phyloP scores from a whole-genome alignment of 225 moss, liverwort and hornwort species.

The Sphagnum tenellum region DNA sequence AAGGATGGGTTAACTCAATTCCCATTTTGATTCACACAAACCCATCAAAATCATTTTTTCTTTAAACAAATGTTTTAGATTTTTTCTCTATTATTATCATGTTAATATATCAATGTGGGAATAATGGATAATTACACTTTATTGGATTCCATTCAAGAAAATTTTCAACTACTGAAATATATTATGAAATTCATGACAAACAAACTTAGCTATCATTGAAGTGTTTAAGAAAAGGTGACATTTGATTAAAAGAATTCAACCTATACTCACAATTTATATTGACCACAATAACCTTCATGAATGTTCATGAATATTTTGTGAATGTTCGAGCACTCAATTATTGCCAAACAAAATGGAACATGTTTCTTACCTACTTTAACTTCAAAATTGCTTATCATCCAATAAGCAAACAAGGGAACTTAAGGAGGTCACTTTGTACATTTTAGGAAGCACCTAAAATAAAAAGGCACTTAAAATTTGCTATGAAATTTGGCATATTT shows the following conservation, averaged over 20 bases:
- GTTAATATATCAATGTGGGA: not conserved
- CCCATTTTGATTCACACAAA: not conserved
- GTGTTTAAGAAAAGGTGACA: not conserved
- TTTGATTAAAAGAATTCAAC: not conserved
- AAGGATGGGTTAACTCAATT: not conserved
- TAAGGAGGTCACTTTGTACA: too few species aligned
- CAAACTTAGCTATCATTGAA: constrained; percentile 4
- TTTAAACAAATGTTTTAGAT: too few species aligned
- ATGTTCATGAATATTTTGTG: not conserved
- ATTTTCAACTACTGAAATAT: not conserved
- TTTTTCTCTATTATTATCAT: too few species aligned
- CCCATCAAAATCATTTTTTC: too few species aligned
- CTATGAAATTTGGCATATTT: too few species aligned
- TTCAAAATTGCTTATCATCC: not conserved
- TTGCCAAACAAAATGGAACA: not conserved
- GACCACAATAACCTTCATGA: not conserved
- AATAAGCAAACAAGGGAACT: not conserved
- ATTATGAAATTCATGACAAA: constrained; percentile 3
- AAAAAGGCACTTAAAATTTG: too few species aligned
- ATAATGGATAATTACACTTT: not conserved
- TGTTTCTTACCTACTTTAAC: not conserved
- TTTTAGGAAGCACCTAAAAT: too few species aligned
- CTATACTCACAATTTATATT: not conserved
- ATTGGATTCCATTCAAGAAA: not conserved
- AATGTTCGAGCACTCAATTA: not conserved